phyloP scores from a whole-genome alignment of 495 filamentous ascomycete genomes.

The Chaetomium cochliodes region DNA sequence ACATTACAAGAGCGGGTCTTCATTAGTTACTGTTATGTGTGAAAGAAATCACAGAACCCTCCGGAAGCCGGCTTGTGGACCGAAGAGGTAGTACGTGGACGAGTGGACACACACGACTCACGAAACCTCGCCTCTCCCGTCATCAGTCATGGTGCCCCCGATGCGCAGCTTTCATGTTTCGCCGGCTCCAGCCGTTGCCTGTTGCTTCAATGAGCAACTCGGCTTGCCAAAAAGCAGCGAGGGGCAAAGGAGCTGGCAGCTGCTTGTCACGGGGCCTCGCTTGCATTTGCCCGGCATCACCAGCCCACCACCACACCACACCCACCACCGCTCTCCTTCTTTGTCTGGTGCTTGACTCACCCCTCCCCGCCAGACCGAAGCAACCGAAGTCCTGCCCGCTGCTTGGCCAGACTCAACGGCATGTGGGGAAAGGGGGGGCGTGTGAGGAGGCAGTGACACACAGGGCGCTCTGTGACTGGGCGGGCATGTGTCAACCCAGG shows the following conservation, averaged over 20 bases:
- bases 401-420: conserved; percentile 15
- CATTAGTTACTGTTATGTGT: too few species aligned
- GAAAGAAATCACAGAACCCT: background rate
- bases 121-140: conserved; percentile 10
- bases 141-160: conserved; percentile 11
- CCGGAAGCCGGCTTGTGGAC: background rate
- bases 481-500: conserved; percentile 37
- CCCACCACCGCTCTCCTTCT: conserved; percentile 1
- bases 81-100: too few species aligned
- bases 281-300: conserved; percentile 34
- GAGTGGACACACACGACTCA: background rate
- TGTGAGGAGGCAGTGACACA: conserved; percentile 36
- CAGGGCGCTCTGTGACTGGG: conserved; percentile 31
- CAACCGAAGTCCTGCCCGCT: conserved; percentile 7
- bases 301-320: conserved; percentile 8
- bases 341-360: conserved; percentile 10
- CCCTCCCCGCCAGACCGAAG: conserved; percentile 17
- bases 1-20: background rate
- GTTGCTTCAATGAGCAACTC: conserved; percentile 13
- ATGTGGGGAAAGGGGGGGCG: conserved; percentile 18
- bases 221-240: conserved; percentile 9
- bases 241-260: conserved; percentile 23
- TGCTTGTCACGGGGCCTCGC: conserved; percentile 41
- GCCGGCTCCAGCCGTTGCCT: conserved; percentile 31
- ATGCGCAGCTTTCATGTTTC: conserved; percentile 17